A percentile compares a stretch with the other conserved stretches of the same genome.
These are phyloP conservation scores for Pestalotiopsis sp. DNA, from an alignment of 2,329 filamentous ascomycete species.

Conservation along the genomic window DNA sequence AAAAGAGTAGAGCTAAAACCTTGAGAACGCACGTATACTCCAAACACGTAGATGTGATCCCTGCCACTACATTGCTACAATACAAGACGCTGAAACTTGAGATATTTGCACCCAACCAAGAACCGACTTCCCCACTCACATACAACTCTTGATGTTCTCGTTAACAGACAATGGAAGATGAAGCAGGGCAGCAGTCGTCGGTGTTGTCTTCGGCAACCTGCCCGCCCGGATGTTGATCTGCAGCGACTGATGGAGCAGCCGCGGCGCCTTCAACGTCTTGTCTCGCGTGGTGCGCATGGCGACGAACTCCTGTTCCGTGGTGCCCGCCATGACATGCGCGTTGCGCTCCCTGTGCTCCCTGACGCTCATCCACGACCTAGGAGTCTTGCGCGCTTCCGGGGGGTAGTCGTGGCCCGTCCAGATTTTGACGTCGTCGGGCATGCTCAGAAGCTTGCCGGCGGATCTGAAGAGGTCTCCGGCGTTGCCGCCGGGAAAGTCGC, in stretches of 20 bases:
- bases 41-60: no score
- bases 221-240: slow-evolving; percentile 57
- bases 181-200: neutral
- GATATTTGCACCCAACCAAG: no score
- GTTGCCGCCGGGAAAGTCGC: slow-evolving; percentile 56
- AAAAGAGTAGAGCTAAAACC: no score
- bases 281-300: slow-evolving; percentile 35
- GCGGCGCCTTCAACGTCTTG: slow-evolving; percentile 42
- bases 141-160: neutral
- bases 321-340: slow-evolving; percentile 48
- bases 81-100: no score
- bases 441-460: slow-evolving; percentile 34
- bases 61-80: no score
- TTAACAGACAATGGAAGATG: neutral
- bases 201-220: slow-evolving; percentile 35
- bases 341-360: slow-evolving; percentile 47
- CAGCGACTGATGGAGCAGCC: slow-evolving; percentile 51
- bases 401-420: slow-evolving; percentile 62
- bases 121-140: no score
- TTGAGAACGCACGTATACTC: no score
- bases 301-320: slow-evolving; percentile 13
- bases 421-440: slow-evolving; percentile 40
- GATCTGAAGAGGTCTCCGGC: slow-evolving; percentile 47
- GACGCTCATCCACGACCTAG: slow-evolving; percentile 46
- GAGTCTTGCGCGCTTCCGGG: slow-evolving; percentile 27